Percentiles rank a stretch among this genome's conserved stretches.
These are phyloP conservation scores for Metrosideros polymorpha DNA, from an alignment of 441 rosid genomes.

Conservation along the genomic window DNA sequence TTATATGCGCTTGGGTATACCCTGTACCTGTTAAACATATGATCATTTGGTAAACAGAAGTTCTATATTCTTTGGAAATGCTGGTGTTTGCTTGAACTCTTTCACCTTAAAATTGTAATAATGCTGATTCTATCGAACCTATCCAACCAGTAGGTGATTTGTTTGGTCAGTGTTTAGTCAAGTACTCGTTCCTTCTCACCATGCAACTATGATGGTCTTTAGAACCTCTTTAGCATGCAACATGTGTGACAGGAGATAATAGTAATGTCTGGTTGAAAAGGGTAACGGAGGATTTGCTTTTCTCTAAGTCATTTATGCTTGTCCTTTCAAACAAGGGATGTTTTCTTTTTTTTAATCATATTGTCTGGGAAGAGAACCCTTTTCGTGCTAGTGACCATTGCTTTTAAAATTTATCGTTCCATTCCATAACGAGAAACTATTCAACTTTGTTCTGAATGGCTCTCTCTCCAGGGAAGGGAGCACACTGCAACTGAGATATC, in stretches of 20 bases:
- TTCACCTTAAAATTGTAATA: not conserved
- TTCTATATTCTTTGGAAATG: not conserved
- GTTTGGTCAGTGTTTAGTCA: not conserved
- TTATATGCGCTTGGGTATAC: not conserved
- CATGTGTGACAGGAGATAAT: not conserved
- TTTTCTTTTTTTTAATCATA: not conserved
- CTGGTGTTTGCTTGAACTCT: not conserved
- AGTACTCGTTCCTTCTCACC: not conserved
- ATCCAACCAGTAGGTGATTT: not conserved
- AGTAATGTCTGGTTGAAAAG: not conserved
- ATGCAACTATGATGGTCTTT: not conserved
- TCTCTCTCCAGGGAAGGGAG: conserved; percentile 38
- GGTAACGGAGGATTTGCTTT: not conserved
- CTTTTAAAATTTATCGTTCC: not conserved
- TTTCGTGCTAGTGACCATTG: not conserved
- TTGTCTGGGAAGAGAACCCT: not conserved
- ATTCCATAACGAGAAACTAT: not conserved
- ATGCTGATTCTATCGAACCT: not conserved
- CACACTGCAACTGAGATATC: conserved; percentile 29
- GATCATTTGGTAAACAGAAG: not conserved
- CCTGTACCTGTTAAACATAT: not conserved
- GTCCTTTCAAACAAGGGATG: not conserved
- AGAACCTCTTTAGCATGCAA: not conserved
- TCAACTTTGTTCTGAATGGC: not conserved
- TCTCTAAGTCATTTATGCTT: not conserved